Conservation (phyloP, 225 moss, liverwort and hornwort species). For the Sphagnum tenellum region DNA sequence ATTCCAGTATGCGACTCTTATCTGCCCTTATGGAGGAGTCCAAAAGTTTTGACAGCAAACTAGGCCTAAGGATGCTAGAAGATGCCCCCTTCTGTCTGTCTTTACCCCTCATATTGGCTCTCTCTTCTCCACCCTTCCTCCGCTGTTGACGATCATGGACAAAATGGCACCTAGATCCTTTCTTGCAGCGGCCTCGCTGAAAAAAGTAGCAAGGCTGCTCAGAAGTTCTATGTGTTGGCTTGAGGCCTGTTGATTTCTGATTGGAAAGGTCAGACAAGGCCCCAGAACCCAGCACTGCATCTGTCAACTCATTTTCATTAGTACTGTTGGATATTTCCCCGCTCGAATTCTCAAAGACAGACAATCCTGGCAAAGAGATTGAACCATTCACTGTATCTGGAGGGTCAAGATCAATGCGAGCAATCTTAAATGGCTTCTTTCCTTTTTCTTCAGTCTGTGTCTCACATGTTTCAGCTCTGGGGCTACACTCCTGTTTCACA, state of each 20-base stretch:
- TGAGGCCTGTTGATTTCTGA: too few relatives aligned
- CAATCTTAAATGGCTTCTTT: conserved; percentile 42
- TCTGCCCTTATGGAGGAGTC: conserved; percentile 57
- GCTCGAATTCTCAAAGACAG: background rate
- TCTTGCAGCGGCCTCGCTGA: conserved; percentile 64
- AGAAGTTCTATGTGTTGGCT: conserved; percentile 4
- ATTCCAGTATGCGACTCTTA: conserved; percentile 77
- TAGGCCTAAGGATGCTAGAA: conserved; percentile 32
- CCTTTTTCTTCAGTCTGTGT: conserved; percentile 7
- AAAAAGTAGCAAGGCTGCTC: conserved; percentile 41
- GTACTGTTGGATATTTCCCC: too few relatives aligned
- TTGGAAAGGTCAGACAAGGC: too few relatives aligned
- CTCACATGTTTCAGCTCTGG: too few relatives aligned
- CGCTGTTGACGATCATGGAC: conserved; percentile 35
- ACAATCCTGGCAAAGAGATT: background rate
- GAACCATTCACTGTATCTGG: background rate
- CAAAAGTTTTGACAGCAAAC: conserved; percentile 78
- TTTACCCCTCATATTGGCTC: conserved; percentile 1
- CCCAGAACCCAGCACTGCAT: too few relatives aligned
- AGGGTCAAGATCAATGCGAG: conserved; percentile 16
- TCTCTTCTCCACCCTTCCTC: conserved; percentile 17
- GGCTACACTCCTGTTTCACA: conserved; percentile 27
- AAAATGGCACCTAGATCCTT: conserved; percentile 60
- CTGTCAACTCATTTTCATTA: too few relatives aligned
- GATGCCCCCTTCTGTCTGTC: conserved; percentile 10